phyloP scores from a whole-genome alignment of 139 green algal species.

The Nannochloris sp. region DNA sequence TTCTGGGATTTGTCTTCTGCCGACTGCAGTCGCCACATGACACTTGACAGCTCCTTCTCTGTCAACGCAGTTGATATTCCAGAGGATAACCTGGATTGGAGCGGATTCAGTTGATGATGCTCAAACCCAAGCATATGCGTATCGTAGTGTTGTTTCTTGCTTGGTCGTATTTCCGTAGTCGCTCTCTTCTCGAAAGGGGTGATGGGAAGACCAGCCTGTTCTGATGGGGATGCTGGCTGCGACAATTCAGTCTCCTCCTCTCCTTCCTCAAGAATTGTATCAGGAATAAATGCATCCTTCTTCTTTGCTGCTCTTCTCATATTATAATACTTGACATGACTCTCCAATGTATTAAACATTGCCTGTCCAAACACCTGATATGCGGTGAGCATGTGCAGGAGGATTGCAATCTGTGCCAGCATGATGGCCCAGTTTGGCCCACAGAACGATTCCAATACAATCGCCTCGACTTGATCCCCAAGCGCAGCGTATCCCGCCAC shows the following conservation, averaged over 20 bases:
- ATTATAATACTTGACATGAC: neutral
- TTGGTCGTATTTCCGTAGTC: too few relatives aligned
- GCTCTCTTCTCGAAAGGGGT: too few relatives aligned
- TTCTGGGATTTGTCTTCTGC: neutral
- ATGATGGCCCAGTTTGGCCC: constrained; percentile 14
- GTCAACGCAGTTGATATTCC: neutral
- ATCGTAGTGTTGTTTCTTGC: too few relatives aligned
- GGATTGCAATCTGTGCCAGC: neutral
- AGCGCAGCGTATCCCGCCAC: constrained; percentile 6
- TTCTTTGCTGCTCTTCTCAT: neutral
- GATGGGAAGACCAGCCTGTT: too few relatives aligned
- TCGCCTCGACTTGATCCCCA: constrained; percentile 1
- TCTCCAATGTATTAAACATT: constrained; percentile 18
- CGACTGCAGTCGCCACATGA: neutral
- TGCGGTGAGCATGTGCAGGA: constrained; percentile 25
- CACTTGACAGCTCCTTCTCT: neutral
- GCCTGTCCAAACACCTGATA: constrained; percentile 30
- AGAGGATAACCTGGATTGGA: neutral
- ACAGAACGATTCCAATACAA: constrained; percentile 17
- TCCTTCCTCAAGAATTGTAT: neutral
- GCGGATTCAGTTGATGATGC: neutral
- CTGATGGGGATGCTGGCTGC: too few relatives aligned
- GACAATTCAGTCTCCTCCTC: neutral
- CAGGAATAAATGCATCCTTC: neutral
- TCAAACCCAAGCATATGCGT: neutral